Evolutionary conservation across 306 rosid species (phyloP).

Genomic region (Comarum palustre): DNA sequence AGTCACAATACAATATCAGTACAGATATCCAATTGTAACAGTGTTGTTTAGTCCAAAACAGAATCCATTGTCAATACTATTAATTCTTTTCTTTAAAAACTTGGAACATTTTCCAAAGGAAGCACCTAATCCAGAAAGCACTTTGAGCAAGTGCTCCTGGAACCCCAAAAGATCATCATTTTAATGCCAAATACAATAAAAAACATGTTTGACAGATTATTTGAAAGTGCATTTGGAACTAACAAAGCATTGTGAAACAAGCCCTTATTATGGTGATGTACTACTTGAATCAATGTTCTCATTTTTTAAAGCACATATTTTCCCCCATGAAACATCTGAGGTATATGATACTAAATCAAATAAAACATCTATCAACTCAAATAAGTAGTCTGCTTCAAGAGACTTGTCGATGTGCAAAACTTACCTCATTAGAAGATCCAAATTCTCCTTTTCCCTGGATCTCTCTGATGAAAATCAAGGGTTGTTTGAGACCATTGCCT

Average conservation of each 20-base stretch:
- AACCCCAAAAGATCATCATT: neutral
- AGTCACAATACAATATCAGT: too few relatives aligned
- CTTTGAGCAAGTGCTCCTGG: neutral
- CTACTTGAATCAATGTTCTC: neutral
- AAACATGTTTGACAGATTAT: neutral
- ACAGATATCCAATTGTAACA: neutral
- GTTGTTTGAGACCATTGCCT: slow-evolving; percentile 33
- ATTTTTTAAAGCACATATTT: neutral
- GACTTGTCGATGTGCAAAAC: neutral
- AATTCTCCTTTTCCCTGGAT: slow-evolving; percentile 23
- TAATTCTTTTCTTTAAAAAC: neutral
- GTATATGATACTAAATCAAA: neutral
- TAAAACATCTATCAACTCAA: neutral
- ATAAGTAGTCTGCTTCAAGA: neutral
- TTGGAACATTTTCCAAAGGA: neutral
- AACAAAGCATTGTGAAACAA: neutral
- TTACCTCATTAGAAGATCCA: slow-evolving; percentile 45
- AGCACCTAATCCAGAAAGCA: neutral
- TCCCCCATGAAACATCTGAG: neutral
- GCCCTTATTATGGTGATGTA: neutral
- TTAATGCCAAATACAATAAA: neutral
- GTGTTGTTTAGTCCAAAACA: neutral
- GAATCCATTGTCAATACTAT: neutral
- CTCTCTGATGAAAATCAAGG: slow-evolving; percentile 16
- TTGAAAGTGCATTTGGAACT: neutral